Conservation (phyloP, 2,329 filamentous ascomycete genomes). For the Coniochaeta hoffmannii region DNA sequence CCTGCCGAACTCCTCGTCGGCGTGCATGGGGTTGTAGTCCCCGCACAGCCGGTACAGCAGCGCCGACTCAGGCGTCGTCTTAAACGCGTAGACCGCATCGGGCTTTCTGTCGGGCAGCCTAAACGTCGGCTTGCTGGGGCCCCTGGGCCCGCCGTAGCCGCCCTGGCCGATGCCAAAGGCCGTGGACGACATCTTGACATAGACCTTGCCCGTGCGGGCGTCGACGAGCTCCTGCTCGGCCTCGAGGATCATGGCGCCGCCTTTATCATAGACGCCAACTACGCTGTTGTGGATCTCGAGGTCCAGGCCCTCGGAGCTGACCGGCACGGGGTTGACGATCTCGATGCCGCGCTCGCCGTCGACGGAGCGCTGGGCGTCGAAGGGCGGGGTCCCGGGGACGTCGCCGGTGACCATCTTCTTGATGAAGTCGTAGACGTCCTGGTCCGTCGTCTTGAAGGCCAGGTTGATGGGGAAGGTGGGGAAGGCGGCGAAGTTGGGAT, state of each 20-base stretch:
- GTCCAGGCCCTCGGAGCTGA: constrained; percentile 59
- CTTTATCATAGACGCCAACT: constrained; percentile 84
- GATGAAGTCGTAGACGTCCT: constrained; percentile 82
- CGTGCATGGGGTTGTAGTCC: constrained; percentile 91
- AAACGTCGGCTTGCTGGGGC: constrained; percentile 70
- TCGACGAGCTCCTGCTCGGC: constrained; percentile 73
- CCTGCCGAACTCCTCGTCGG: constrained; percentile 72
- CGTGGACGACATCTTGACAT: constrained; percentile 60
- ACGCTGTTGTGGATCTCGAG: constrained; percentile 76
- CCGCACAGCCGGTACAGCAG: constrained; percentile 80
- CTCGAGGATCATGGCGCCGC: constrained; percentile 74
- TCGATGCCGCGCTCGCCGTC: constrained; percentile 78
- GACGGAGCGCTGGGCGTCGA: constrained; percentile 67
- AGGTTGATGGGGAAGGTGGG: constrained; percentile 82
- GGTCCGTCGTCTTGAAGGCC: constrained; percentile 69
- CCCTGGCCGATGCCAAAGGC: constrained; percentile 76
- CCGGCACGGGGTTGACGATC: constrained; percentile 68
- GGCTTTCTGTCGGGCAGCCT: constrained; percentile 64
- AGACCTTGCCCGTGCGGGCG: constrained; percentile 58
- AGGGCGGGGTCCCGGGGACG: constrained; percentile 69
- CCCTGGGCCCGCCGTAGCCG: constrained; percentile 84
- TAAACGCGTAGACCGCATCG: constrained; percentile 61
- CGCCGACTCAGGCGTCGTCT: constrained; percentile 65
- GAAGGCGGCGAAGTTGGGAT: constrained; percentile 81
- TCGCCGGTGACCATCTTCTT: constrained; percentile 54